Evolutionary conservation across 371 early-diverging fungal genomes (phyloP), one percentile per base, ranked within the genome.

Genomic region (Mortierella sp.): DNA sequence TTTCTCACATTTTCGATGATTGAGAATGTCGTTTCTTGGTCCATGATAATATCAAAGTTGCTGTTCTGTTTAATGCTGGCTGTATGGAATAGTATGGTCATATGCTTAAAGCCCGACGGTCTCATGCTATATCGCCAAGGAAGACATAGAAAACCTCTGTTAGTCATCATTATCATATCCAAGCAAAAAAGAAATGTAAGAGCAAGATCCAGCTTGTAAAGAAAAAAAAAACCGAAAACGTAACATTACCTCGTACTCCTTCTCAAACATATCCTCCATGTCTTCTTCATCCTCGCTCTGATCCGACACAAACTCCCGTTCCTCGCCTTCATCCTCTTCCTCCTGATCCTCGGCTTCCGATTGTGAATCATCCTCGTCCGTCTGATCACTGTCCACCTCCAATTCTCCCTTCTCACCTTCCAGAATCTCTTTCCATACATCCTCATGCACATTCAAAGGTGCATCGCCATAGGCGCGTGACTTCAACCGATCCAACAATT

Each of bases 401-500:
- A 93, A 84, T 23, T 84, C 82, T 13, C 85, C 85, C 67, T 90
- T 85, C 71, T 91, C 89, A 16, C 74, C 73, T 45, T 86, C 83
- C 59, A 90, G 54, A 45, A 90, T 87, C 81, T 94, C 86, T 68
- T 87, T 89, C 93, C 93, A 94, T 34, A 95, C 90, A 59, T 89
- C 88, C 82, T 95, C 92, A 70, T 96, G 95, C 70, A 96, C 93
- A 80, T 94, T 93, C 67, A 94, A 76, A 24, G 94, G 96, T 63
- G 92, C 94, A 76, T 98, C 97, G 59, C 93, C 94, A 80, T 94
- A 93, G 7, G 93, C 93, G 73, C 98, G 99, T 80, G 83, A 90
- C 87, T 95, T 94, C 64, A 99, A 85, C 66, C 99, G 87, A 61
- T 95, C 93, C 71, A 99, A 83, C 63, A 99, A 83, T 84, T 99